phyloP scores from a whole-genome alignment of 75 land plant species.

The Ceratopteris richardii region DNA sequence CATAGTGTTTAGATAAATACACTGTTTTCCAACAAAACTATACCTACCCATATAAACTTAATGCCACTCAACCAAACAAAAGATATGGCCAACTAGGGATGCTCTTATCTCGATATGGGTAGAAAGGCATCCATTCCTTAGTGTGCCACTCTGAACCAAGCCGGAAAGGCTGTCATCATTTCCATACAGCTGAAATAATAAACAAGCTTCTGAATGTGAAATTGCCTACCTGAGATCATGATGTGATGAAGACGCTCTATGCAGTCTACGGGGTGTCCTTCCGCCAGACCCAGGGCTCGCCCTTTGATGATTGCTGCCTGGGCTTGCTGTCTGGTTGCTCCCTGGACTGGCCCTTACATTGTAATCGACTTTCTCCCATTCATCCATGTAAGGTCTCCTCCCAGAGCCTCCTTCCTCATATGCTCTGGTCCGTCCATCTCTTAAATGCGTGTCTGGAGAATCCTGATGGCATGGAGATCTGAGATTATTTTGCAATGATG shows the following conservation, averaged over 20 bases:
- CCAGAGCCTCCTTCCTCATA: constrained; percentile 17
- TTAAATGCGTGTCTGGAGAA: constrained; percentile 30
- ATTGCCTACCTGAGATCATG: too few relatives aligned
- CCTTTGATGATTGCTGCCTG: constrained; percentile 5
- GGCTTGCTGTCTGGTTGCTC: constrained; percentile 11
- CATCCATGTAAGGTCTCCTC: constrained; percentile 7
- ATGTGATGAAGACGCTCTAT: constrained; percentile 6
- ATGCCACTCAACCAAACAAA: too few relatives aligned
- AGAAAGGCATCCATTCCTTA: too few relatives aligned
- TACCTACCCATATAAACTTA: too few relatives aligned
- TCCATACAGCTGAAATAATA: too few relatives aligned
- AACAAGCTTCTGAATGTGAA: too few relatives aligned
- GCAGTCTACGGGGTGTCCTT: constrained; percentile 20
- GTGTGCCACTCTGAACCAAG: too few relatives aligned
- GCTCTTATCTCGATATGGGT: neutral
- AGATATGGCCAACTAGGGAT: neutral
- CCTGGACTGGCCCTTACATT: constrained; percentile 13
- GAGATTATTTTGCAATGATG: constrained; percentile 6
- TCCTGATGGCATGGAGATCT: constrained; percentile 13
- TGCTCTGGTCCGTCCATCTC: constrained; percentile 20
- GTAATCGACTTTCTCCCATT: constrained; percentile 10
- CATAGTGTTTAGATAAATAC: too few relatives aligned
- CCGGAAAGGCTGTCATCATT: too few relatives aligned
- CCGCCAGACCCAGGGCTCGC: constrained; percentile 48
- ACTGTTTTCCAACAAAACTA: too few relatives aligned